phyloP scores from a whole-genome alignment of 257 asterid species.

The Salvia splendens region DNA sequence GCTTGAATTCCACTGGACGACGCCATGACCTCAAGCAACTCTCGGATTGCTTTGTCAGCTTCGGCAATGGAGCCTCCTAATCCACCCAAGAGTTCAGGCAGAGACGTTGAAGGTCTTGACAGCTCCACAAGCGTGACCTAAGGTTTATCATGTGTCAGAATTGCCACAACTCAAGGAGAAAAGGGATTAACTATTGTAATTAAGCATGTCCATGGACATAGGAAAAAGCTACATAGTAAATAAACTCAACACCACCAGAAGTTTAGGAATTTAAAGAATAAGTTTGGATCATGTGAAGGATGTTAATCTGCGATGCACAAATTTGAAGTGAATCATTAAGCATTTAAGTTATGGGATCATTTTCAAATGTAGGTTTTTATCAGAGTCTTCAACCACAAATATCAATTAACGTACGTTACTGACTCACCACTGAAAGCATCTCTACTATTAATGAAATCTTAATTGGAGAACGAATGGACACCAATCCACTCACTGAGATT shows the following conservation, averaged over 20 bases:
- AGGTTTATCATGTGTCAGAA: slow-evolving; percentile 8
- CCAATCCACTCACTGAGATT: background rate
- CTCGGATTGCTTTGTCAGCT: slow-evolving; percentile 57
- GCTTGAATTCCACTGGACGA: slow-evolving; percentile 71
- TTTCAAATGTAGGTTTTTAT: background rate
- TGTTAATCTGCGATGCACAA: background rate
- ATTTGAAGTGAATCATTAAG: background rate
- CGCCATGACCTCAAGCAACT: slow-evolving; percentile 52
- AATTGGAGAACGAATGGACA: background rate
- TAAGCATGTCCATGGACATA: background rate
- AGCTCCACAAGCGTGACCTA: slow-evolving; percentile 90
- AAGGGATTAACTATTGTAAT: background rate
- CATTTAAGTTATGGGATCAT: background rate
- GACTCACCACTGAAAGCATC: background rate
- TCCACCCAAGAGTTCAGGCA: slow-evolving; percentile 60
- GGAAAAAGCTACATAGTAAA: background rate
- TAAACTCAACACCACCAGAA: background rate
- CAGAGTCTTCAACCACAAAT: background rate
- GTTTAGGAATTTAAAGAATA: background rate
- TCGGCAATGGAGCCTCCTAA: slow-evolving; percentile 59
- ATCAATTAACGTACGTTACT: background rate
- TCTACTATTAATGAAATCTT: background rate
- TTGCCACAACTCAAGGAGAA: slow-evolving; percentile 8
- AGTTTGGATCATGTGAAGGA: background rate
- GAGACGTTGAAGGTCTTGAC: slow-evolving; percentile 70